Evolutionary conservation across 2,329 filamentous ascomycete genomes (phyloP).

Genomic region (Exophiala sp.): DNA sequence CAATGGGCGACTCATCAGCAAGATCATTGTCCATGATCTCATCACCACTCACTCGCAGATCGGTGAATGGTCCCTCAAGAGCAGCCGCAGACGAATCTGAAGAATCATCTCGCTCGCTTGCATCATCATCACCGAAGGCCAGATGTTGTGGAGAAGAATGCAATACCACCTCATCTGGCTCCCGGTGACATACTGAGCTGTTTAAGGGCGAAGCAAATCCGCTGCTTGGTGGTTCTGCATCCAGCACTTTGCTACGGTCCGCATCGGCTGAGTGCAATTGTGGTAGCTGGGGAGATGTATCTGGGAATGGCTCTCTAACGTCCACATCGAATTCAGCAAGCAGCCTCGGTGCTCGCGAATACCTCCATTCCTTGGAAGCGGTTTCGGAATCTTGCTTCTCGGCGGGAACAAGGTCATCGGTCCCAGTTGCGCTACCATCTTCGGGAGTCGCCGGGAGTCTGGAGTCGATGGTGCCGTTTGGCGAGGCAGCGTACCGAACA

Average conservation of each 20-base stretch:
- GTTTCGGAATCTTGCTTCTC: constrained; percentile 2
- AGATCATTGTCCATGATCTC: constrained; percentile 14
- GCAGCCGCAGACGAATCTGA: constrained; percentile 10
- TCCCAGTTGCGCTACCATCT: neutral
- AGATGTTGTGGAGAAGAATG: neutral
- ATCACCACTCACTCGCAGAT: constrained; percentile 18
- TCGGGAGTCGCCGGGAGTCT: constrained; percentile 19
- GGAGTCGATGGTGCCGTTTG: constrained; percentile 27
- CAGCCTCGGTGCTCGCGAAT: constrained; percentile 25
- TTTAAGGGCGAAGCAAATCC: constrained; percentile 25
- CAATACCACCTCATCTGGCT: neutral
- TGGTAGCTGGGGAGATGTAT: constrained; percentile 26
- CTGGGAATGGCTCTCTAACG: constrained; percentile 28
- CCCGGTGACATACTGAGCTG: neutral
- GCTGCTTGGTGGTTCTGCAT: constrained; percentile 26
- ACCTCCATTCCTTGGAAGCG: constrained; percentile 24
- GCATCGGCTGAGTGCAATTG: constrained; percentile 3
- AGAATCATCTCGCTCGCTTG: neutral
- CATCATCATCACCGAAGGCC: neutral
- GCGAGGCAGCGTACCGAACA: constrained; percentile 26
- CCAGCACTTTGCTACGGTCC: constrained; percentile 6
- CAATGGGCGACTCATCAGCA: constrained; percentile 22
- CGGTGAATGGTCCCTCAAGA: constrained; percentile 22
- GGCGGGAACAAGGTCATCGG: neutral
- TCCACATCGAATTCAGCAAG: constrained; percentile 25